These are phyloP conservation scores for Paraphaeosphaeria sporulosa DNA, from an alignment of 2,329 filamentous ascomycete species.

Conservation along the genomic window DNA sequence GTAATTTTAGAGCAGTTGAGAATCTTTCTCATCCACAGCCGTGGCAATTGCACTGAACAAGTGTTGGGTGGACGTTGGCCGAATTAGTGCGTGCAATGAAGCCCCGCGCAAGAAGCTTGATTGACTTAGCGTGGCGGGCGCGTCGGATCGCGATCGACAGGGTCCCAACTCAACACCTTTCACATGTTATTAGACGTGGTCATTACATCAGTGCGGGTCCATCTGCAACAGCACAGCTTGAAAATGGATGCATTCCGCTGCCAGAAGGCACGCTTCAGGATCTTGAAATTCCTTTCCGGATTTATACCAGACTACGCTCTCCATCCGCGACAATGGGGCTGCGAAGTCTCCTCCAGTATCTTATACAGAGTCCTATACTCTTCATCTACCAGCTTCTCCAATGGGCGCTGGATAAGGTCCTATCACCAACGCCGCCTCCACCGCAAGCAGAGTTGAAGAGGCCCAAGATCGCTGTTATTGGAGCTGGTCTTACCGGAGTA, in stretches of 20 bases:
- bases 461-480: constrained; percentile 62
- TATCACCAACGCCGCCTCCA: constrained; percentile 74
- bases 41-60: too few species aligned
- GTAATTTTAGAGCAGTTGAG: too few species aligned
- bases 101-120: neutral
- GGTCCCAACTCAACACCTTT: constrained; percentile 1
- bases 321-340: constrained; percentile 27
- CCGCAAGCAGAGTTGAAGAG: constrained; percentile 64
- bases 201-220: constrained; percentile 33
- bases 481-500: constrained; percentile 71
- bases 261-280: neutral
- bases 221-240: constrained; percentile 12
- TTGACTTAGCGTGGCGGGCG: neutral
- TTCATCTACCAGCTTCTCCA: constrained; percentile 72
- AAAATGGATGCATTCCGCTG: constrained; percentile 3
- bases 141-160: neutral
- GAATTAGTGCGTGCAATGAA: neutral
- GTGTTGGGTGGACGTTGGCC: too few species aligned
- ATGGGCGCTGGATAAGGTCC: constrained; percentile 67
- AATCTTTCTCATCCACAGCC: too few species aligned
- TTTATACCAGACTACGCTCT: neutral
- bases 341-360: constrained; percentile 26
- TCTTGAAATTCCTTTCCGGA: neutral
- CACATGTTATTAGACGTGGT: neutral
- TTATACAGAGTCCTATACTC: constrained; percentile 57